These are phyloP conservation scores for Ceratorhiza oryzae-sativae DNA, from an alignment of 1,284 basidiomycete species.

Conservation along the genomic window DNA sequence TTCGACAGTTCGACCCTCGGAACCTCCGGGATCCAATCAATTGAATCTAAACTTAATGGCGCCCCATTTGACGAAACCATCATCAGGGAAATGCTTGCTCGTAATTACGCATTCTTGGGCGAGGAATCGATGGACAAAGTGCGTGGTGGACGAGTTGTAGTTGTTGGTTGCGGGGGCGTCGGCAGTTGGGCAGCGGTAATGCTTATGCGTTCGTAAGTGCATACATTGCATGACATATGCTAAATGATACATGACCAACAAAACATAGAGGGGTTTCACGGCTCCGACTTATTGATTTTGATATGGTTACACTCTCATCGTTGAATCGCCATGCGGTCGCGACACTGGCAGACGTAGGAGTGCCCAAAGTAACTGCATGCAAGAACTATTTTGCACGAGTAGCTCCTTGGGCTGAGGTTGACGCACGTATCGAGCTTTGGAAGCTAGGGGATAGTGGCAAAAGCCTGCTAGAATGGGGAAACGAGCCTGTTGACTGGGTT, in stretches of 20 bases:
- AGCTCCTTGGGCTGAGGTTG: slow-evolving; percentile 75
- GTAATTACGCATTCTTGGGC: slow-evolving; percentile 96
- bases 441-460: slow-evolving; percentile 73
- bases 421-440: slow-evolving; percentile 85
- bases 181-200: slow-evolving; percentile 96
- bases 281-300: slow-evolving; percentile 84
- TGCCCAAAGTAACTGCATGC: slow-evolving; percentile 88
- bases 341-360: slow-evolving; percentile 89
- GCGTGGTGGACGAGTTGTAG: slow-evolving; percentile 77
- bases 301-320: slow-evolving; percentile 91
- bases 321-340: slow-evolving; percentile 95
- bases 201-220: slow-evolving; percentile 82
- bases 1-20: background rate
- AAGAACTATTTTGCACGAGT: slow-evolving; percentile 76
- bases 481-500: slow-evolving; percentile 77
- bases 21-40: background rate
- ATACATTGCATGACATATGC: background rate
- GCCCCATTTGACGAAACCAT: slow-evolving; percentile 72
- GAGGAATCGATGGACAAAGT: slow-evolving; percentile 87
- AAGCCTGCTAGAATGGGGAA: slow-evolving; percentile 67
- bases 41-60: background rate
- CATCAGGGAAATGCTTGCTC: slow-evolving; percentile 84
- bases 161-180: slow-evolving; percentile 96
- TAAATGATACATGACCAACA: background rate
- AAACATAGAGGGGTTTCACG: slow-evolving; percentile 69